phyloP scores from a whole-genome alignment of 768 basidiomycete species.

The Mycena floridula region DNA sequence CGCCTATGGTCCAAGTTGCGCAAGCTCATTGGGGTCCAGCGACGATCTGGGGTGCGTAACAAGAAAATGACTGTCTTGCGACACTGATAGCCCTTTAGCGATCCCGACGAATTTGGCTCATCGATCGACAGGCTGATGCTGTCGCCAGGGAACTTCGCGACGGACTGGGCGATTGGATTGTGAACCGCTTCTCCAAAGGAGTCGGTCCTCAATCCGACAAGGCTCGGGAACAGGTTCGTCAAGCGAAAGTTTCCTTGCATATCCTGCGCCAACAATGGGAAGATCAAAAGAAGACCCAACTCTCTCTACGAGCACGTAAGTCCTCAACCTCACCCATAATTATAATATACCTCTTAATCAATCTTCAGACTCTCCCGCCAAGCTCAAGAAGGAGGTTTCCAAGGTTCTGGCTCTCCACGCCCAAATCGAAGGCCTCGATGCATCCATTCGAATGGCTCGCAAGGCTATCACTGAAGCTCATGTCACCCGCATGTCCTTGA shows the following conservation, averaged over 20 bases:
- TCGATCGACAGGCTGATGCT: slow-evolving; percentile 23
- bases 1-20: slow-evolving; percentile 26
- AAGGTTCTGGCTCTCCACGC: slow-evolving; percentile 23
- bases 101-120: slow-evolving; percentile 22
- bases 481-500: slow-evolving; percentile 3
- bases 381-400: slow-evolving; percentile 27
- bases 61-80: background rate
- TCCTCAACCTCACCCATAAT: too few relatives aligned
- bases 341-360: too few relatives aligned
- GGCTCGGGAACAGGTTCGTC: slow-evolving; percentile 10
- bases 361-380: slow-evolving; percentile 18
- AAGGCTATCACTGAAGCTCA: slow-evolving; percentile 5
- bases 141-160: slow-evolving; percentile 19
- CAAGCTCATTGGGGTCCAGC: slow-evolving; percentile 27
- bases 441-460: slow-evolving; percentile 10
- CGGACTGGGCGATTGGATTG: slow-evolving; percentile 28
- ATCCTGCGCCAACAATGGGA: slow-evolving; percentile 24
- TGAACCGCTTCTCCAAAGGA: slow-evolving; percentile 10
- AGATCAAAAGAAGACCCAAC: slow-evolving; percentile 23
- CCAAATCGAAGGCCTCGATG: slow-evolving; percentile 17
- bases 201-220: slow-evolving; percentile 7
- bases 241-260: slow-evolving; percentile 1
- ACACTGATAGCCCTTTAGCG: slow-evolving; percentile 11
- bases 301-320: slow-evolving; percentile 22
- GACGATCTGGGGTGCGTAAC: slow-evolving; percentile 24